These are phyloP conservation scores for Fraxinus cuspidata DNA, from an alignment of 257 asterid genomes.

Conservation along the genomic window DNA sequence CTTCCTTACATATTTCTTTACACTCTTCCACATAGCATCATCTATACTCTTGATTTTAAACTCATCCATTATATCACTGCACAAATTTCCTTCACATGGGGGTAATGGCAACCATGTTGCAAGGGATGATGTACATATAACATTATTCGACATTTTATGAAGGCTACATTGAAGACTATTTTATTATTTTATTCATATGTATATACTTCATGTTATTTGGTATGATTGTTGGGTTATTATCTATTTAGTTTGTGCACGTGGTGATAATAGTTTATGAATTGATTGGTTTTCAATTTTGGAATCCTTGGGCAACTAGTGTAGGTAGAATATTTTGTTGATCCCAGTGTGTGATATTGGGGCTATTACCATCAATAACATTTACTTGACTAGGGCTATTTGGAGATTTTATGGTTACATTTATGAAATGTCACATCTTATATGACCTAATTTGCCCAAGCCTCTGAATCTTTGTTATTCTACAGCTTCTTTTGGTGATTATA, in stretches of 20 bases:
- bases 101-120: too few species aligned
- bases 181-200: too few species aligned
- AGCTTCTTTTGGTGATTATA: neutral
- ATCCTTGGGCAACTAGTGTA: neutral
- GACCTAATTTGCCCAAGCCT: neutral
- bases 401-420: neutral
- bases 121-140: too few species aligned
- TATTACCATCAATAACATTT: neutral
- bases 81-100: too few species aligned
- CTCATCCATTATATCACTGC: too few species aligned
- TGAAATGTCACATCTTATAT: neutral
- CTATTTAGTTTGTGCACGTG: neutral
- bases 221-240: too few species aligned
- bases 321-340: neutral
- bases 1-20: too few species aligned
- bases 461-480: neutral
- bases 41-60: too few species aligned
- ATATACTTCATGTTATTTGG: too few species aligned
- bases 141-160: neutral
- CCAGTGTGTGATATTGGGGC: neutral
- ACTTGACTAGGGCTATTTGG: neutral
- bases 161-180: too few species aligned
- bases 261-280: neutral
- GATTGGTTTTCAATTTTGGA: neutral
- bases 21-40: too few species aligned